Conservation (phyloP, 768 basidiomycete species). For the Pleurotus cornucopiae region DNA sequence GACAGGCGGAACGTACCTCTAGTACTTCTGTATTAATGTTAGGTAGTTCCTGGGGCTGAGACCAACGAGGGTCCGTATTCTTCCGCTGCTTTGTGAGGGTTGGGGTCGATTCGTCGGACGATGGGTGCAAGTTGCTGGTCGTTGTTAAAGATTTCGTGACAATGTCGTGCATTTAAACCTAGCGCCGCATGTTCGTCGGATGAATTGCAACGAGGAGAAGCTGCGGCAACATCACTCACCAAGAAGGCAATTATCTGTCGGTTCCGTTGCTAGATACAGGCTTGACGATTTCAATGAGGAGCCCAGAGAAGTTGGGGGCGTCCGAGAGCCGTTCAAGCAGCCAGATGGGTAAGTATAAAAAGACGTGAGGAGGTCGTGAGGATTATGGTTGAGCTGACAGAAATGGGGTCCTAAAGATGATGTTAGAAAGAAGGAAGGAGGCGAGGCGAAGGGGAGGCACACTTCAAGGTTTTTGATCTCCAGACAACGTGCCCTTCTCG, state of each 20-base stretch:
- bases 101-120: conserved; percentile 29
- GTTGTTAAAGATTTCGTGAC: conserved; percentile 46
- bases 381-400: conserved; percentile 27
- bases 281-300: conserved; percentile 9
- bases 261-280: conserved; percentile 10
- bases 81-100: conserved; percentile 28
- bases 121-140: conserved; percentile 28
- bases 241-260: conserved; percentile 7
- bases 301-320: conserved; percentile 24
- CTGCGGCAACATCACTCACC: conserved; percentile 4
- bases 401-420: conserved; percentile 25
- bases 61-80: conserved; percentile 43
- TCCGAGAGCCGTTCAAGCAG: conserved; percentile 10
- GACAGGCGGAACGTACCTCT: conserved; percentile 34
- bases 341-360: conserved; percentile 55
- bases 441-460: conserved; percentile 60
- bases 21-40: conserved; percentile 30
- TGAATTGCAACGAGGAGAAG: conserved; percentile 4
- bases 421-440: conserved; percentile 44
- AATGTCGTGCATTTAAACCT: conserved; percentile 68
- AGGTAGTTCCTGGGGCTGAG: conserved; percentile 38
- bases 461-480: conserved; percentile 62
- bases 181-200: conserved; percentile 1
- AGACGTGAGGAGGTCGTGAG: conserved; percentile 41
- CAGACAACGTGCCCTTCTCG: conserved; percentile 71